Conservation (phyloP, 495 filamentous ascomycete genomes). For the Hypoxylon fragiforme region DNA sequence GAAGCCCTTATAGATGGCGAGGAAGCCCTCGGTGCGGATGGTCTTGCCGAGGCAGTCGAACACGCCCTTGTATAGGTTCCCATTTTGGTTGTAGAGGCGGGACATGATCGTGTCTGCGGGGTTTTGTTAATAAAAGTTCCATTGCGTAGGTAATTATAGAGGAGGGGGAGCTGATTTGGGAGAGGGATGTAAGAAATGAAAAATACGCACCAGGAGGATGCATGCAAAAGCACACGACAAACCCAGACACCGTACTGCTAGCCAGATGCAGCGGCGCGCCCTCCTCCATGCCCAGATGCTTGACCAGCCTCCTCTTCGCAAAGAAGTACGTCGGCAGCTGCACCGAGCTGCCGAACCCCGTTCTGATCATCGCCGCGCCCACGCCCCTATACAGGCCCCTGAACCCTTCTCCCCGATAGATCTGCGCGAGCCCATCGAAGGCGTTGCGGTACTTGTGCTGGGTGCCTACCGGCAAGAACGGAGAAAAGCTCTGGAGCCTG, state of each 20-base stretch:
- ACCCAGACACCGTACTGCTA: slow-evolving; percentile 86
- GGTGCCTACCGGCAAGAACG: slow-evolving; percentile 92
- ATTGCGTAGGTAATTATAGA: too few species aligned
- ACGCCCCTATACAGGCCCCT: slow-evolving; percentile 86
- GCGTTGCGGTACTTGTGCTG: slow-evolving; percentile 92
- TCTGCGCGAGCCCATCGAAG: slow-evolving; percentile 76
- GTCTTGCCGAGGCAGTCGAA: slow-evolving; percentile 94
- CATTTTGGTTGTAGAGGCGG: slow-evolving; percentile 97
- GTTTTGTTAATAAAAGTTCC: slow-evolving; percentile 11
- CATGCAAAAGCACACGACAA: slow-evolving; percentile 98
- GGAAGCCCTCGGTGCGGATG: slow-evolving; percentile 81
- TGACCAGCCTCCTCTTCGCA: slow-evolving; percentile 81
- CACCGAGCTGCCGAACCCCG: slow-evolving; percentile 91
- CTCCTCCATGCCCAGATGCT: slow-evolving; percentile 85
- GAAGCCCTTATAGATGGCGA: slow-evolving; percentile 98
- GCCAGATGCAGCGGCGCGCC: slow-evolving; percentile 86
- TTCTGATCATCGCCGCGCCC: slow-evolving; percentile 93
- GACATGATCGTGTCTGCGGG: slow-evolving; percentile 94
- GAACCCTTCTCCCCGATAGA: slow-evolving; percentile 76
- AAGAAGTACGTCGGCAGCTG: slow-evolving; percentile 99
- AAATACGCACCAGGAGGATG: slow-evolving; percentile 79
- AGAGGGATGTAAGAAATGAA: not conserved
- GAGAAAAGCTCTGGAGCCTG: slow-evolving; percentile 89
- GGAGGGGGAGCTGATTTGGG: not conserved
- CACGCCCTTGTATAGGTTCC: slow-evolving; percentile 89